Base-by-base conservation (phyloP, 2,329 filamentous ascomycete species). In the Trematosphaeria pertusa region DNA sequence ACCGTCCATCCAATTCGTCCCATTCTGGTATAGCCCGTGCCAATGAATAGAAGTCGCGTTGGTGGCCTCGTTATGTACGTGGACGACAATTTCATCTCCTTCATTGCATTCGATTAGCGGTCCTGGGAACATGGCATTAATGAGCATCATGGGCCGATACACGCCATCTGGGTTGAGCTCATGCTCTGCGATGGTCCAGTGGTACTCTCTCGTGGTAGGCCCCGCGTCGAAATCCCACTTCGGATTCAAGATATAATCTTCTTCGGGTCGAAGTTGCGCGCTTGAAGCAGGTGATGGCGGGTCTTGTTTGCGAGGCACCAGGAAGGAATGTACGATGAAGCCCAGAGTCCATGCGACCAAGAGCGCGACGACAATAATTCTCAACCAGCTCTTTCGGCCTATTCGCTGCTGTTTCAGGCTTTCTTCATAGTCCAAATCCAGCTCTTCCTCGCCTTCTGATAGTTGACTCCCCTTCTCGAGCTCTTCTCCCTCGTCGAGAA, bases 21-120 rank as follows among this genome's bases (percentile, higher is more conserved):
- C 59, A 14, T 67, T 67, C 59, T 87, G 82, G 5, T 81, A 78
- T 24, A 87, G 49, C 0, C 80, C 85, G 57, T 87, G 84, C 71
- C 78, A 87, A 60, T 87, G 85, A 14, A 87, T 80, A 7, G 76
- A 76, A 6, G 83, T 86, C 22, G 83, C 83, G 50, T 87, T 87
- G 50, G 76, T 62, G 7, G 70, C 69, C 69, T 77, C 42, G 36
- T 73, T 57, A 62, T 86, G 69, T 20, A 91, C 77, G 15, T 86
- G 80, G 10, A 91, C 81, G 0, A 87, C 68, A 6, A 92, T 70
- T 0, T 81, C 84, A 54, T 93, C 88, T 12, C 85, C 85, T 56
- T 88, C 82, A 59, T 75, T 75, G 45, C 63, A 67, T 53, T 74
- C 70, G 24, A 75, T 64, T 44, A 73, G 30, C 1, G 72, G 72